Conservation (phyloP, 257 asterid species). For the Orobanche coerulescens region DNA sequence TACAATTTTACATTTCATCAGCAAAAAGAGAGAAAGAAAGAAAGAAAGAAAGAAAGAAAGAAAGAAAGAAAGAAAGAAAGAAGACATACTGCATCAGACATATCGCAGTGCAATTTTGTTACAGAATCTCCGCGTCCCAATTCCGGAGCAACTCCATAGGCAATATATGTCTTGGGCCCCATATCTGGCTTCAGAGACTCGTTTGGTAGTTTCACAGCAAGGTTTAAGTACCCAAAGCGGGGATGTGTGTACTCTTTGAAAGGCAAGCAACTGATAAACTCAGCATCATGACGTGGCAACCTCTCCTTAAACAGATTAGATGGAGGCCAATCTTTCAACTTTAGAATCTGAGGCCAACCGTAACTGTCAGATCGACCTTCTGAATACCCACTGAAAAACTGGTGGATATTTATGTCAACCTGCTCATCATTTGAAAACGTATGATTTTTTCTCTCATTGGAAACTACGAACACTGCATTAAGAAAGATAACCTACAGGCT, state of each 20-base stretch:
- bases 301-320: constrained; percentile 63
- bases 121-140: constrained; percentile 94
- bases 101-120: constrained; percentile 80
- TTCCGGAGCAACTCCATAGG: constrained; percentile 74
- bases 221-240: constrained; percentile 50
- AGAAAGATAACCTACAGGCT: background rate
- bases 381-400: constrained; percentile 62
- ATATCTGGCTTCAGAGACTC: constrained; percentile 60
- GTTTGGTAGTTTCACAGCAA: constrained; percentile 55
- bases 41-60: background rate
- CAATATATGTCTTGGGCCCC: constrained; percentile 96
- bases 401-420: constrained; percentile 59
- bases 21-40: no score
- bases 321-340: constrained; percentile 95
- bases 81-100: constrained; percentile 83
- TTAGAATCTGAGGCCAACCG: constrained; percentile 69
- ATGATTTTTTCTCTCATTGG: constrained; percentile 7
- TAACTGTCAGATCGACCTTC: constrained; percentile 23
- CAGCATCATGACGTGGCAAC: constrained; percentile 80
- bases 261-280: constrained; percentile 72
- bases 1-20: no score
- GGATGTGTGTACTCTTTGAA: constrained; percentile 83
- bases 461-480: background rate
- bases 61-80: background rate
- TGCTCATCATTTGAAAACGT: constrained; percentile 29